Evolutionary conservation across 2,329 filamentous ascomycete genomes (phyloP).

Genomic region (Hysterium pulicare): DNA sequence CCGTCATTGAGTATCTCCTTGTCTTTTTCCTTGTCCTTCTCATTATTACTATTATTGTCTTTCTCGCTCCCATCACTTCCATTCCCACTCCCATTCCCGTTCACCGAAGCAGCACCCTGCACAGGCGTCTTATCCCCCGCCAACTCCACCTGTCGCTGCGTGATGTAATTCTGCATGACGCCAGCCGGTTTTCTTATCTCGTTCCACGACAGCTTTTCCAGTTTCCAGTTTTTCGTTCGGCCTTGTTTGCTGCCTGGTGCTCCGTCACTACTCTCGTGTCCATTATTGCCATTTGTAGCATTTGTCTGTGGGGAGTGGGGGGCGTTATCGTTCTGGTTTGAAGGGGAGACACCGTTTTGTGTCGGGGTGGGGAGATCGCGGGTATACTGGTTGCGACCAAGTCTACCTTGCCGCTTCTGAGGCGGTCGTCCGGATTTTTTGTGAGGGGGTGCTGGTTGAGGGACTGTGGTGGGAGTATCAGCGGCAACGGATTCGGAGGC

Average conservation of each 20-base stretch:
- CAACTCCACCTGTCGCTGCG: constrained; percentile 82
- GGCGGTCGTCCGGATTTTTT: constrained; percentile 34
- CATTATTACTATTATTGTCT: no score
- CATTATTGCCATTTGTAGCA: constrained; percentile 27
- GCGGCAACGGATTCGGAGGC: constrained; percentile 19
- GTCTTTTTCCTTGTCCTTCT: constrained; percentile 6
- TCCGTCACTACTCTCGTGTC: constrained; percentile 53
- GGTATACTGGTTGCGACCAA: constrained; percentile 39
- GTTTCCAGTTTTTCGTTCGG: constrained; percentile 56
- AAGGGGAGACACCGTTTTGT: constrained; percentile 32
- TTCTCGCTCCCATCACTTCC: no score
- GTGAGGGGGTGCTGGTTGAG: constrained; percentile 25
- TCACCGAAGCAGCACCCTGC: constrained; percentile 17
- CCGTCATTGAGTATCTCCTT: constrained; percentile 23
- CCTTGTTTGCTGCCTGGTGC: constrained; percentile 56
- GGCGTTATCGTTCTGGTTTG: constrained; percentile 19
- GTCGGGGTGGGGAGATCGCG: constrained; percentile 29
- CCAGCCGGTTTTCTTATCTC: constrained; percentile 84
- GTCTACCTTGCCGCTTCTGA: constrained; percentile 29
- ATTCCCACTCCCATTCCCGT: constrained; percentile 10
- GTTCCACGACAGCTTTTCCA: constrained; percentile 68
- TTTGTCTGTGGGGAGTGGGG: constrained; percentile 30
- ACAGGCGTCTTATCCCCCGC: constrained; percentile 54
- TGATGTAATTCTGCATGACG: constrained; percentile 85
- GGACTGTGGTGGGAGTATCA: constrained; percentile 21